Conservation (phyloP, 2,329 filamentous ascomycete genomes). For the Akanthomyces muscarius region DNA sequence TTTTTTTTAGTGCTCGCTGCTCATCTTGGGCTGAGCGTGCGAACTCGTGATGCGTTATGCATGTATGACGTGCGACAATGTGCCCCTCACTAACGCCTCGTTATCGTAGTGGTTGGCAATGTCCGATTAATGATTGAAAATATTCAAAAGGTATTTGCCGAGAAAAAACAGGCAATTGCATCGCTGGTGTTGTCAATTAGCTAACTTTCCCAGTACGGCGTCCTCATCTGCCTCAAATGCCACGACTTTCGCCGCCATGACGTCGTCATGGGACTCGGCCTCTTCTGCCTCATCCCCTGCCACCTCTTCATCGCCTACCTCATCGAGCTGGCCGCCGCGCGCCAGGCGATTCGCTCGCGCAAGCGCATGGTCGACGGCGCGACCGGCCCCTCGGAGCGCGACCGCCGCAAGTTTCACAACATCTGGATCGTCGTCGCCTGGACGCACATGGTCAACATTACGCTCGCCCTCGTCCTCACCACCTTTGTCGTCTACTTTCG, state of each 20-base stretch:
- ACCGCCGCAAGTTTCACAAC: constrained; percentile 62
- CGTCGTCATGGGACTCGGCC: constrained; percentile 66
- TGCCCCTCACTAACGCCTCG: constrained; percentile 22
- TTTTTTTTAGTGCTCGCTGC: not conserved
- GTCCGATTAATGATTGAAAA: constrained; percentile 94
- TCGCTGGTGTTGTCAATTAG: not conserved
- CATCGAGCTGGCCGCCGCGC: constrained; percentile 80
- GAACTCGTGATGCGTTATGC: not conserved
- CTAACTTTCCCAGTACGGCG: constrained; percentile 66
- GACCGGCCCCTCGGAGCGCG: constrained; percentile 48
- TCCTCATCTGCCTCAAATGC: constrained; percentile 85
- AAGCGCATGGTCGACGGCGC: constrained; percentile 51
- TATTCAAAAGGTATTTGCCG: constrained; percentile 73
- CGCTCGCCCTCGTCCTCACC: constrained; percentile 73
- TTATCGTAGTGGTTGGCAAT: constrained; percentile 74
- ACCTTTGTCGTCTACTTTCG: constrained; percentile 84
- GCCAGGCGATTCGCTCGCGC: constrained; percentile 67
- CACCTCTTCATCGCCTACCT: constrained; percentile 87
- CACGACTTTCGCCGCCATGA: constrained; percentile 83
- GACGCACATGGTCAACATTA: constrained; percentile 78
- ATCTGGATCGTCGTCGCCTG: constrained; percentile 80
- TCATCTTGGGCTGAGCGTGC: not conserved
- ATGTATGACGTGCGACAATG: constrained; percentile 10
- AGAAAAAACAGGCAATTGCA: not conserved
- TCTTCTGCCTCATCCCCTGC: constrained; percentile 85